phyloP scores from a whole-genome alignment of 129 eudicot genomes.

The Scalesia atractyloides region DNA sequence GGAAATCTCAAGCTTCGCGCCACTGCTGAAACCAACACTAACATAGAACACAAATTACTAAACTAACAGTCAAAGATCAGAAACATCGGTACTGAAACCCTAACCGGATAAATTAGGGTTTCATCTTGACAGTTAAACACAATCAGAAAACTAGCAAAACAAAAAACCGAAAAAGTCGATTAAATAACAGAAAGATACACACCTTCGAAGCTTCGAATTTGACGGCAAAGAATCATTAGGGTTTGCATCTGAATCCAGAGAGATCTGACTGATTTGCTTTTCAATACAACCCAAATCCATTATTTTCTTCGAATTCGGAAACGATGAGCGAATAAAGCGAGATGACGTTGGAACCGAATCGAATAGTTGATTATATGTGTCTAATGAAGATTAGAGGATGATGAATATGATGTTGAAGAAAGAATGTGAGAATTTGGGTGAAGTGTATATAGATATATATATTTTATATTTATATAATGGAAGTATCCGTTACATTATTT shows the following conservation, averaged over 20 bases:
- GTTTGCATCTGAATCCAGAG: conserved; percentile 35
- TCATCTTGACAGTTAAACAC: background rate
- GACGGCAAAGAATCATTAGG: conserved; percentile 43
- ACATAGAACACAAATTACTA: too few relatives aligned
- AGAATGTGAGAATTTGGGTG: background rate
- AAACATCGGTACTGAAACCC: too few relatives aligned
- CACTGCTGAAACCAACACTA: too few relatives aligned
- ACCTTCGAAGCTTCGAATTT: conserved; percentile 61
- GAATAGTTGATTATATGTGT: background rate
- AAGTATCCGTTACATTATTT: conserved; percentile 54
- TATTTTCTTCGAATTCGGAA: conserved; percentile 19
- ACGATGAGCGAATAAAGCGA: background rate
- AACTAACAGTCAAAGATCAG: too few relatives aligned
- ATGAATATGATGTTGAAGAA: conserved; percentile 22
- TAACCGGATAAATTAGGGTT: conserved; percentile 15
- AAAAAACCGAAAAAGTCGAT: background rate
- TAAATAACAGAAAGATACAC: conserved; percentile 3
- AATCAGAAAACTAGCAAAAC: background rate
- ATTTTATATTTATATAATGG: background rate
- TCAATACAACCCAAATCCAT: conserved; percentile 88
- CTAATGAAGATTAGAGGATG: background rate
- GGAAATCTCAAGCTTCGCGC: too few relatives aligned
- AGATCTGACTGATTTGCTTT: conserved; percentile 45
- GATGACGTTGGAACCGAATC: background rate
- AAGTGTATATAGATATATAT: background rate